Base-by-base conservation (phyloP, 2,329 filamentous ascomycete genomes). In the Fusarium sterilihyphosum region DNA sequence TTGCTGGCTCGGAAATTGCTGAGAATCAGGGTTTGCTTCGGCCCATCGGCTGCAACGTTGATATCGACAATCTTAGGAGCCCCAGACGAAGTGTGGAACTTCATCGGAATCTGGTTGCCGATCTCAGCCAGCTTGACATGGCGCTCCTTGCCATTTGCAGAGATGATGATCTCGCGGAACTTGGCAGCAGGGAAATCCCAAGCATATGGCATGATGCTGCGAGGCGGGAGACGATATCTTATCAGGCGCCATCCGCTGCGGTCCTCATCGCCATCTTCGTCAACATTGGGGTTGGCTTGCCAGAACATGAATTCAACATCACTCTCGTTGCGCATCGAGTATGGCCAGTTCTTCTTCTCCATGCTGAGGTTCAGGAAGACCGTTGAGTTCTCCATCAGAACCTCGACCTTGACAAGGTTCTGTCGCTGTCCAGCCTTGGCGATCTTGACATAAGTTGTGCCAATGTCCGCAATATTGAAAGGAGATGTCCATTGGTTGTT, bases 111-210 rank as follows among this genome's bases (percentile, higher is more conserved):
- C 77, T 98, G 88, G 76, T 98, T 98, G 31, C 96, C 96, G 78
- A 99, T 99, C 81, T 99, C 96, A 6, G 96, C 94, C 74, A 99
- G 88, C 82, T 97, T 98, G 81, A 99, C 93, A 79, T 98, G 94
- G 37, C 96, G 89, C 80, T 98, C 95, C 69, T 81, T 84, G 59
- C 79, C 78, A 29, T 80, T 80, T 2, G 81, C 73, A 35, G 82
- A 76, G 80, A 99, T 91, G 57, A 98, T 91, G 44, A 99, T 90
- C 81, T 98, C 96, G 79, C 96, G 97, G 84, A 94, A 93, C 84
- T 97, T 98, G n/a, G 95, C 95, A 3, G 96, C 96, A 3, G 96
- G 97, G 83, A 98, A 99, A 81, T 99, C 97, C 96, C 96, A 99
- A 4, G 96, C 96, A 79, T 99, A 99, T 2, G 97, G 96, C 96